Evolutionary conservation across 2,329 filamentous ascomycete species (phyloP), one percentile per base, ranked within the genome.

Genomic region (Fusarium sp.): DNA sequence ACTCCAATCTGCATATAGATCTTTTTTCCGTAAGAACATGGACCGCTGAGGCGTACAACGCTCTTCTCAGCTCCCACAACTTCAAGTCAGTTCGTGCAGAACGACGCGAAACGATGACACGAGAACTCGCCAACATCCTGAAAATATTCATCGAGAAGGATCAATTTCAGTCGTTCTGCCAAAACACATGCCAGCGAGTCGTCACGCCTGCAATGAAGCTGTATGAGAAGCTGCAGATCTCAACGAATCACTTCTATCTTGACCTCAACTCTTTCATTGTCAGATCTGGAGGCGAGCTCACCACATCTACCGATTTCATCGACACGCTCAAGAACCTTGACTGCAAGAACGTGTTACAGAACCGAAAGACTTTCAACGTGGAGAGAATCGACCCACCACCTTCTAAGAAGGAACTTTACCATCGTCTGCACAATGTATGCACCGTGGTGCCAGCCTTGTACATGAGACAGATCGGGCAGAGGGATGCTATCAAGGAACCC

Each of bases 151-250:
- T 59, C 29, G 70, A 65, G 45, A 77, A 73, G 37, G 75, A 74
- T 2, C 71, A 74, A 37, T 68, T 60, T 45, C 58, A 65, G 3
- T 65, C 53, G 55, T 71, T 77, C 58, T 74, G 65, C 45, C 56
- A 70, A 14, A 72, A 68, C 29, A 70, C 77, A 32, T 72, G 70
- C 37, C 69, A 76, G 7, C 54, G 64, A 18, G 78, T 81, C 54
- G 69, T 83, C 53, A 67, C 58, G 34, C 80, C 80, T 2, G 80
- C 81, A 3, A 76, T 82, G 70, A 59, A 54, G 13, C 73, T 83
- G 3, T 78, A 82, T 32, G 80, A 83, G 66, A 81, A 81, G 68
- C 69, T 82, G 27, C 73, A 79, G 24, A 76, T 79, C 11, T 81
- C 80, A 27, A 81, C 79, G 1, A 75, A 81, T 53, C 75, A 80